These are phyloP conservation scores for Phytophthora colocasiae DNA, from an alignment of 352 stramenopile species.

Conservation along the genomic window DNA sequence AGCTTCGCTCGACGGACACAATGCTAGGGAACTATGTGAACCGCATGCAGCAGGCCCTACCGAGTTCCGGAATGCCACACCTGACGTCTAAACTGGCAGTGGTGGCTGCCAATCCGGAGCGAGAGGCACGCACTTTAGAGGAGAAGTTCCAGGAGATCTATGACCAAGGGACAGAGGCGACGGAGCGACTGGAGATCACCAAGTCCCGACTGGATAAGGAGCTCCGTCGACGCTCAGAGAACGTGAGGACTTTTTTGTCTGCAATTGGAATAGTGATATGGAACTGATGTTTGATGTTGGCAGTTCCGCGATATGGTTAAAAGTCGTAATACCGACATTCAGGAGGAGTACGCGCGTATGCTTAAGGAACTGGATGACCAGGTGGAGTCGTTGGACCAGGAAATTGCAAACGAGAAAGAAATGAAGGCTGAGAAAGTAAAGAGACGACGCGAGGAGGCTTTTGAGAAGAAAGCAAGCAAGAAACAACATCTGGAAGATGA, in stretches of 20 bases:
- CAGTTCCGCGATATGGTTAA: slow-evolving; percentile 73
- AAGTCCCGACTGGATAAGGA: slow-evolving; percentile 77
- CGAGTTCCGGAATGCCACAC: slow-evolving; percentile 52
- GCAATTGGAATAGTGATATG: background rate
- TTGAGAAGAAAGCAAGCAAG: slow-evolving; percentile 37
- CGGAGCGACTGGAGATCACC: slow-evolving; percentile 69
- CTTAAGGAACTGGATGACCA: slow-evolving; percentile 78
- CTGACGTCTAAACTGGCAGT: slow-evolving; percentile 72
- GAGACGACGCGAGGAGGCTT: slow-evolving; percentile 38
- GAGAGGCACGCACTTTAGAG: slow-evolving; percentile 40
- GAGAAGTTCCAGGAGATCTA: slow-evolving; percentile 67
- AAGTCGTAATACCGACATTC: slow-evolving; percentile 75
- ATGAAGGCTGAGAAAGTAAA: slow-evolving; percentile 38
- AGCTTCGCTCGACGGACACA: slow-evolving; percentile 69
- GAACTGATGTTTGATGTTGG: background rate
- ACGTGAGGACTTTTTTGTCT: slow-evolving; percentile 10
- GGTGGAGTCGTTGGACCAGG: slow-evolving; percentile 51
- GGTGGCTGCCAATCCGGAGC: slow-evolving; percentile 45
- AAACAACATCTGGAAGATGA: slow-evolving; percentile 43
- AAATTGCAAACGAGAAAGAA: slow-evolving; percentile 53
- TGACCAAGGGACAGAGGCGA: slow-evolving; percentile 61
- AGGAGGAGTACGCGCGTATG: slow-evolving; percentile 81
- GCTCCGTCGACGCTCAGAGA: slow-evolving; percentile 60
- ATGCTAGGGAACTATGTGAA: slow-evolving; percentile 50
- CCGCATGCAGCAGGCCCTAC: slow-evolving; percentile 49